A percentile compares a stretch with the other conserved stretches of the same genome.
phyloP scores from a whole-genome alignment of 1,139 yeast genomes.

The Debaryomyces fabryi region DNA sequence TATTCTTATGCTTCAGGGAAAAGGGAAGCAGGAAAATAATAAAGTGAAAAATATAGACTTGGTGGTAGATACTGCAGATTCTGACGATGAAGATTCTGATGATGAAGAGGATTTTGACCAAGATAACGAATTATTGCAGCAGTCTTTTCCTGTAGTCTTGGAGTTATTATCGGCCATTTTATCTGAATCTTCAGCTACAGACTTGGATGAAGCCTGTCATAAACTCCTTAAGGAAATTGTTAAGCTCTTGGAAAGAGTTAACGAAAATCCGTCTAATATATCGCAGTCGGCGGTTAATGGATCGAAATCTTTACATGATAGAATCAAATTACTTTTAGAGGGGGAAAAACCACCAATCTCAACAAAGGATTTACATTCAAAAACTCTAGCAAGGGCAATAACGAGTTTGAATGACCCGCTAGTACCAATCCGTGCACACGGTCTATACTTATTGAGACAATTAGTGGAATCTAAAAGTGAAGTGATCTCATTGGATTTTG shows the following conservation, averaged over 20 bases:
- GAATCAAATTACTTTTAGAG: constrained; percentile 32
- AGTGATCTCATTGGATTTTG: constrained; percentile 56
- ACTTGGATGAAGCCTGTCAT: constrained; percentile 25
- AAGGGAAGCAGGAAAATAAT: not conserved
- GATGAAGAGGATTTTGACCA: constrained; percentile 36
- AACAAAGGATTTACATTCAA: constrained; percentile 19
- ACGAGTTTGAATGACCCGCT: constrained; percentile 72
- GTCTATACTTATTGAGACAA: constrained; percentile 64
- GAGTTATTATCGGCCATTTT: constrained; percentile 59
- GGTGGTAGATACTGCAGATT: constrained; percentile 2
- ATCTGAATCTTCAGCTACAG: constrained; percentile 40
- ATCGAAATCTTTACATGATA: constrained; percentile 29
- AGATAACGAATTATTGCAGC: constrained; percentile 35
- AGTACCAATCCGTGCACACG: constrained; percentile 87
- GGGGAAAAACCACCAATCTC: constrained; percentile 25
- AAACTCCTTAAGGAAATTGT: constrained; percentile 31
- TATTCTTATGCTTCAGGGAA: constrained; percentile 32
- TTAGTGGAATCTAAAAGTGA: constrained; percentile 54
- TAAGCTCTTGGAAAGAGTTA: constrained; percentile 26
- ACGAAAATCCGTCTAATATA: not conserved
- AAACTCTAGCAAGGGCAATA: constrained; percentile 56
- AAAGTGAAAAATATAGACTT: constrained; percentile 1
- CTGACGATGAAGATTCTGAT: constrained; percentile 7
- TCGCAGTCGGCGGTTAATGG: constrained; percentile 17
- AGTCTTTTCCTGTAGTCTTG: constrained; percentile 40